These are phyloP conservation scores for Geotrichum phurueaensis DNA, from an alignment of 1,139 yeast species.

Conservation along the genomic window DNA sequence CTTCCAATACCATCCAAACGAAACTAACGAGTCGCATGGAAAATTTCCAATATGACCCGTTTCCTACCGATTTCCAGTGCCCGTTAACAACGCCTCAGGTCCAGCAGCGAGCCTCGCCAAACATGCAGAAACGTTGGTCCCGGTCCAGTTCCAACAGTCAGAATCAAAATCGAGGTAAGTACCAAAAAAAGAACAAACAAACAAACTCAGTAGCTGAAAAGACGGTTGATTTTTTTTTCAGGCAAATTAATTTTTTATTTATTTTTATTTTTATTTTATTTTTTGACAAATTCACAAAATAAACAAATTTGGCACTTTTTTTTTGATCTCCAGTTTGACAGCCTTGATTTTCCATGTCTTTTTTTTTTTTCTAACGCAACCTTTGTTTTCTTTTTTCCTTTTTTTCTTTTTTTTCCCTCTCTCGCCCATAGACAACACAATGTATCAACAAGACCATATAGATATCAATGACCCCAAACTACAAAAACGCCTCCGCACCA, in stretches of 20 bases:
- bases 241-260: too few relatives aligned
- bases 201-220: neutral
- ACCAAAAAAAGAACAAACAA: neutral
- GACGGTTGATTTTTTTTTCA: neutral
- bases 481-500: slow-evolving; percentile 22
- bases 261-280: too few relatives aligned
- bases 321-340: neutral
- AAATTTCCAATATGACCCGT: neutral
- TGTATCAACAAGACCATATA: neutral
- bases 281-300: neutral
- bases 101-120: neutral
- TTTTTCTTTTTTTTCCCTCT: neutral
- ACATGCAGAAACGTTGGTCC: neutral
- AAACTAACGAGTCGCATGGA: neutral
- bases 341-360: neutral
- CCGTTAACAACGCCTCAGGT: neutral
- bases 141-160: neutral
- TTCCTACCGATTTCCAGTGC: neutral
- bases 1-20: neutral
- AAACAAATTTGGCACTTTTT: neutral
- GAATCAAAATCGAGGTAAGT: neutral
- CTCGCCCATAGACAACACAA: neutral
- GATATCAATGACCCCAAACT: slow-evolving; percentile 1
- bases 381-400: neutral
- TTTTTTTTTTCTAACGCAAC: neutral